Base-by-base conservation (phyloP, 805 yeast genomes). In the Komagataella populi region DNA sequence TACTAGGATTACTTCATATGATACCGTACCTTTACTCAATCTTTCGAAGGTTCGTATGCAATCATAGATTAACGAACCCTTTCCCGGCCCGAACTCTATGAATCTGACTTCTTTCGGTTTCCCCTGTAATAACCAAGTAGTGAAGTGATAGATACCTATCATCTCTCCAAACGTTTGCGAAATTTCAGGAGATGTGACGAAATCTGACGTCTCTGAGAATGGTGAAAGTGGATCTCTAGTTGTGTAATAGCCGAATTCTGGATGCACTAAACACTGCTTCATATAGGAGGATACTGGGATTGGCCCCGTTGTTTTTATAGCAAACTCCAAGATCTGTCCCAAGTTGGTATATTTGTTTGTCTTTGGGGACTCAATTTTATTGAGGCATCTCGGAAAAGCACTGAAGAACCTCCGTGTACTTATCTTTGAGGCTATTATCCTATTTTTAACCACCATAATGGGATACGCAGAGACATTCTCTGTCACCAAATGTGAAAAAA, bases 101-200 rank as follows among this genome's bases (percentile, higher is more conserved):
- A 87, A 60, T 50, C 82, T 67, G 23, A 83, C 64, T 10, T 61
- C 59, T n/a, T 58, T 45, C 0, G 86, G 82, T 47, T 63, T 69
- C 23, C 76, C 71, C 56, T 83, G 90, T 1, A 69, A 61, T 39
- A 74, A 54, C 86, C 89, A 85, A 8, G 66, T 62, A 10, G 77
- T 68, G 54, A 69, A 78, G 52, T 73, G 69, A 87, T 95, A 87
- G 4, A 87, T 67, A 0, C 93, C 95, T 53, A 85, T 72, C 69
- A 85, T 77, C 62, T 87, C 95, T 18, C 96, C 96, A 69, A 87
- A 87, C 68, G 87, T 83, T 45, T 86, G 87, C 6, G 91, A 83
- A 49, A 87, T 85, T 64, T 87, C 96, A 0, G 96, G 96, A 0
- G 91, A 83, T 0, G 96, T 87, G 50, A 83, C 73, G 63, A 87